phyloP scores from a whole-genome alignment of 2,329 filamentous ascomycete genomes.

The Huntiella omanensis region DNA sequence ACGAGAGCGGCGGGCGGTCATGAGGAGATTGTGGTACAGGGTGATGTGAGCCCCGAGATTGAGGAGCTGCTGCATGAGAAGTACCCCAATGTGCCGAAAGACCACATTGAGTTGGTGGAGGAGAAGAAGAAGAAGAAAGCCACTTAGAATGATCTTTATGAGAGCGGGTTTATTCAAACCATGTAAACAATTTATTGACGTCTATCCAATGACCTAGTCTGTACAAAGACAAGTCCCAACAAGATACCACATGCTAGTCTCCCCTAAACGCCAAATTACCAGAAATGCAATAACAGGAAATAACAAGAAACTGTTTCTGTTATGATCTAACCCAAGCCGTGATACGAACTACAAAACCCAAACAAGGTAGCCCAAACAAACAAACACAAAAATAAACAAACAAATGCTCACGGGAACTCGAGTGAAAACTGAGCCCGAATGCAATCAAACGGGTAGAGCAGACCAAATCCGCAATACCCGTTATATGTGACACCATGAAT shows the following conservation, averaged over 20 bases:
- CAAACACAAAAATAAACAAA: not conserved
- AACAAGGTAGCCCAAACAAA: not conserved
- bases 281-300: not conserved
- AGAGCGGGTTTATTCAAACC: no score
- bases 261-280: not conserved
- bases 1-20: conserved; percentile 72
- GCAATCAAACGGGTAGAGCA: not conserved
- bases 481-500: not conserved
- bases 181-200: no score
- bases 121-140: conserved; percentile 72
- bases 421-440: conserved; percentile 1
- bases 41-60: conserved; percentile 88
- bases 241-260: not conserved
- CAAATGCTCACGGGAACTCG: not conserved
- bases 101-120: conserved; percentile 87
- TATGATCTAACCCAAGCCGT: not conserved
- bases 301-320: conserved; percentile 2
- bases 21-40: conserved; percentile 96
- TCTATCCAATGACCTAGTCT: not conserved
- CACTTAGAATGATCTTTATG: not conserved
- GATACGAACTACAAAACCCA: not conserved
- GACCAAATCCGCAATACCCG: not conserved
- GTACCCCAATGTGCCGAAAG: conserved; percentile 78
- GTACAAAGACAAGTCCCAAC: not conserved
- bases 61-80: conserved; percentile 78